Conservation (phyloP, 1,284 basidiomycete species). For the Sporisorium graminicola region DNA sequence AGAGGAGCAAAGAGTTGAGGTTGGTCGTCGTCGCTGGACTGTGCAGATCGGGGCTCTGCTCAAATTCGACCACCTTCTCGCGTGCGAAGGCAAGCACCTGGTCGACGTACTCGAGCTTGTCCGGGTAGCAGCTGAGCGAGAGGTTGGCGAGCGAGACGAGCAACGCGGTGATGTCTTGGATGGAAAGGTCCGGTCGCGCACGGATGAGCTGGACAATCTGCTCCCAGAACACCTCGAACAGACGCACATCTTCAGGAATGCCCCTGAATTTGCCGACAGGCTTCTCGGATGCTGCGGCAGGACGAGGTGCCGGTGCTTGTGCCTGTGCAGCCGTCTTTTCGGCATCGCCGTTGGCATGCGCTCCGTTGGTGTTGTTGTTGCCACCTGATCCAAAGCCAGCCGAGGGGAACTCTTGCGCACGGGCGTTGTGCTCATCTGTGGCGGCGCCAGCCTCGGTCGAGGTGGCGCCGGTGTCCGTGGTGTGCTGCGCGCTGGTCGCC, state of each 20-base stretch:
- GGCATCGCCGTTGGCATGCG: conserved; percentile 26
- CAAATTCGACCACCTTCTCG: conserved; percentile 59
- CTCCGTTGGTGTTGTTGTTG: conserved; percentile 18
- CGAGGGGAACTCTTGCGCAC: conserved; percentile 41
- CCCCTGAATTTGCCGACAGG: conserved; percentile 64
- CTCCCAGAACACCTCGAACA: conserved; percentile 69
- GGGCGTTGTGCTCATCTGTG: conserved; percentile 31
- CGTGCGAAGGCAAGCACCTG: conserved; percentile 67
- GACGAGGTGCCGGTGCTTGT: conserved; percentile 24
- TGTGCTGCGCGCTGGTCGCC: conserved; percentile 38
- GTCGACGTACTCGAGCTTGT: conserved; percentile 68
- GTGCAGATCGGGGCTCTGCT: conserved; percentile 59
- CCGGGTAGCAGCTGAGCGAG: conserved; percentile 68
- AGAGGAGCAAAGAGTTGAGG: conserved; percentile 63
- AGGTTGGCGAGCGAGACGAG: conserved; percentile 66
- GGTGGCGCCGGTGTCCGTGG: conserved; percentile 27
- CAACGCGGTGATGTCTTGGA: conserved; percentile 65
- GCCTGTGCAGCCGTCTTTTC: conserved; percentile 28
- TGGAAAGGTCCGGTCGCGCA: conserved; percentile 67
- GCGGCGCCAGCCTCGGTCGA: conserved; percentile 20
- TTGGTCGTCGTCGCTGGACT: conserved; percentile 52
- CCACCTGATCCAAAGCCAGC: conserved; percentile 23
- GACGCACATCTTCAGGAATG: conserved; percentile 66
- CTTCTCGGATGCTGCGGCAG: conserved; percentile 28
- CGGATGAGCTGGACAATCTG: conserved; percentile 68